Evolutionary conservation across 2,329 filamentous ascomycete species (phyloP).

Genomic region (Fusarium decemcellulare): DNA sequence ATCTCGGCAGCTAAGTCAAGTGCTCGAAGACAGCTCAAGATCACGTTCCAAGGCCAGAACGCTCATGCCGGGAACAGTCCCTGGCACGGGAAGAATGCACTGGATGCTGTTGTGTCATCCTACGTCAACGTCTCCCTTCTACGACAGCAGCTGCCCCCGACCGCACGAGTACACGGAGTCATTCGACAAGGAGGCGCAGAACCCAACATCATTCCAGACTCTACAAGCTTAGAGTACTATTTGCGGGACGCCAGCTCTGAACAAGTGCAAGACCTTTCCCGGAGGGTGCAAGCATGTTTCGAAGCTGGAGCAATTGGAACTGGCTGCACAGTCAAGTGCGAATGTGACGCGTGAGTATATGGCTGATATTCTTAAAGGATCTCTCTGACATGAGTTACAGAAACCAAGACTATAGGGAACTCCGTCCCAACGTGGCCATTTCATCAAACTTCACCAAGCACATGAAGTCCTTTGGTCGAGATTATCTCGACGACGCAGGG

Average conservation of each 20-base stretch:
- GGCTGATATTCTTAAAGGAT: fast-evolving
- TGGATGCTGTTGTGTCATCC: conserved; percentile 67
- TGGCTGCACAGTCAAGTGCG: conserved; percentile 62
- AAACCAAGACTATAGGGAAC: conserved; percentile 41
- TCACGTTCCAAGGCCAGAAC: conserved; percentile 67
- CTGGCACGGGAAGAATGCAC: conserved; percentile 72
- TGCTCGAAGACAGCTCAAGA: conserved; percentile 65
- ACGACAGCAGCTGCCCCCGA: conserved; percentile 69
- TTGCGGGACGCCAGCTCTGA: conserved; percentile 47
- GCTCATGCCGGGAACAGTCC: conserved; percentile 71
- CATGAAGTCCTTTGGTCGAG: conserved; percentile 37
- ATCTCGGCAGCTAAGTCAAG: conserved; percentile 61
- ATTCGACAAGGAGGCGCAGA: conserved; percentile 67
- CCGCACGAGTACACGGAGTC: conserved; percentile 64
- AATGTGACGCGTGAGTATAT: conserved; percentile 28
- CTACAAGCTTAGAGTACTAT: conserved; percentile 55
- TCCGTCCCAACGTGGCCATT: conserved; percentile 35
- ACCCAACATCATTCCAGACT: conserved; percentile 70
- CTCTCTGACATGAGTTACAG: conserved; percentile 9
- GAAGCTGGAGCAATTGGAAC: conserved; percentile 57
- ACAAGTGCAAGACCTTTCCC: conserved; percentile 52
- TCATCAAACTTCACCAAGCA: conserved; percentile 32
- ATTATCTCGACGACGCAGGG: conserved; percentile 20
- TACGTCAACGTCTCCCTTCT: conserved; percentile 65
- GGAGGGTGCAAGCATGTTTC: conserved; percentile 57